A percentile compares a stretch with the other conserved stretches of the same genome.
These are phyloP conservation scores for Chlamydomonas sp. DNA, from an alignment of 139 green algal species.

Conservation along the genomic window DNA sequence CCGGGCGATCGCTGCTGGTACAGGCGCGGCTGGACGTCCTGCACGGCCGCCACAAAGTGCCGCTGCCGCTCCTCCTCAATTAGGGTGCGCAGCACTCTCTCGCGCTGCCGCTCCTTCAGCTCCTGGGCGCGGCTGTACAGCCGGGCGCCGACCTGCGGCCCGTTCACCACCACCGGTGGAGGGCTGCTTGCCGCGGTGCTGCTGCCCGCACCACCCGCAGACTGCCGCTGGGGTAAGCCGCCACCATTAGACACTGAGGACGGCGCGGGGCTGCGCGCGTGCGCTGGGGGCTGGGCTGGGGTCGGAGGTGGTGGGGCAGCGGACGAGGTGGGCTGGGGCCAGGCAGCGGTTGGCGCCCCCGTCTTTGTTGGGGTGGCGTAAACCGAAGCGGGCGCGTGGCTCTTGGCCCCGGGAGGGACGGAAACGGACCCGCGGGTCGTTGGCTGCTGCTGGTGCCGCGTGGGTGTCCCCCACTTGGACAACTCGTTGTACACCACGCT, in stretches of 20 bases:
- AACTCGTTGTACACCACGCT: constrained; percentile 1
- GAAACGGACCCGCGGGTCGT: too few relatives aligned
- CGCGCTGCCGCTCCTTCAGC: constrained; percentile 6
- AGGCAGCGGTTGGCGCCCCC: too few relatives aligned
- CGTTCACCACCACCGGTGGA: not conserved
- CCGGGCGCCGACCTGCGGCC: not conserved
- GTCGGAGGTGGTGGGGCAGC: too few relatives aligned
- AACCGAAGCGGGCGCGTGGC: too few relatives aligned
- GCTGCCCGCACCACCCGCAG: too few relatives aligned
- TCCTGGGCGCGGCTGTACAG: constrained; percentile 14
- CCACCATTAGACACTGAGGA: too few relatives aligned
- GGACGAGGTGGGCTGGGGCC: too few relatives aligned
- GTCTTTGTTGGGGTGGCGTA: too few relatives aligned
- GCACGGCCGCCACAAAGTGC: constrained; percentile 3
- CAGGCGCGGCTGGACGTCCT: constrained; percentile 1
- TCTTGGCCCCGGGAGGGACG: too few relatives aligned
- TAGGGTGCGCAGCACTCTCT: not conserved
- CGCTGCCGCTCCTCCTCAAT: constrained; percentile 28
- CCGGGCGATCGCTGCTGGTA: not conserved
- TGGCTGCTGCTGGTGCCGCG: not conserved
- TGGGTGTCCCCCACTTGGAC: constrained; percentile 11
- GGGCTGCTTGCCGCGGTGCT: not conserved
- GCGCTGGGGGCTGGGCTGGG: too few relatives aligned
- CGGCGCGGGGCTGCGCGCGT: too few relatives aligned
- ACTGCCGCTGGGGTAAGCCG: not conserved